These are phyloP conservation scores for Phytophthora chlamydospora DNA, from an alignment of 352 stramenopile species.

Conservation along the genomic window DNA sequence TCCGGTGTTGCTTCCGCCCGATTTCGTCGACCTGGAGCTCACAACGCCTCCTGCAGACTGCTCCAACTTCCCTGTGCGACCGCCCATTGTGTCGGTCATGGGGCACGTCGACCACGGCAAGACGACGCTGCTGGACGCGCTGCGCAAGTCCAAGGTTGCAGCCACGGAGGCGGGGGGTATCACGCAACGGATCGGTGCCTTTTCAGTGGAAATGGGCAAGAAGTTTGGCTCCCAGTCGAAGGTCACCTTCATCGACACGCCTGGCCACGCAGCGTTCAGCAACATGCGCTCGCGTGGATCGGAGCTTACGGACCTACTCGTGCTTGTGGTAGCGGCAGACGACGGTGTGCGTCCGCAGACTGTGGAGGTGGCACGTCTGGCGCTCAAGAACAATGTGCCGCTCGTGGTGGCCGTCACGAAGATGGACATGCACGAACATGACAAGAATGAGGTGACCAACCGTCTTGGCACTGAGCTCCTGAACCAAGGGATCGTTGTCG, in stretches of 20 bases:
- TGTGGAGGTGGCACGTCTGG: constrained; percentile 94
- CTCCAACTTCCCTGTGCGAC: constrained; percentile 66
- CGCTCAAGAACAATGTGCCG: constrained; percentile 94
- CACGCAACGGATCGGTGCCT: constrained; percentile 98
- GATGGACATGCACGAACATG: constrained; percentile 91
- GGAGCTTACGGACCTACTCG: constrained; percentile 98
- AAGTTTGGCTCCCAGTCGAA: constrained; percentile 60
- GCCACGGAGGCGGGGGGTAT: constrained; percentile 98
- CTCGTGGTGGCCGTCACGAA: constrained; percentile 99
- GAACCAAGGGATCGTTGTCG: constrained; percentile 93
- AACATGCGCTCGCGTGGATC: constrained; percentile 97
- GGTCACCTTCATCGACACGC: constrained; percentile 99
- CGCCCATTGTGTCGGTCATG: constrained; percentile 99
- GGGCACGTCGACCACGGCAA: constrained; percentile 99
- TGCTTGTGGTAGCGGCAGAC: constrained; percentile 98
- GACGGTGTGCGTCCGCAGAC: constrained; percentile 99
- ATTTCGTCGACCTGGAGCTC: constrained; percentile 83
- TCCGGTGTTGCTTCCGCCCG: constrained; percentile 78
- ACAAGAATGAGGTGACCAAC: constrained; percentile 65
- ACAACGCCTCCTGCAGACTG: constrained; percentile 68
- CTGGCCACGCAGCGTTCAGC: constrained; percentile 98
- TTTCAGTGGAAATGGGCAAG: constrained; percentile 95
- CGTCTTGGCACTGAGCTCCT: constrained; percentile 91
- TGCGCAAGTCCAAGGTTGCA: constrained; percentile 92
- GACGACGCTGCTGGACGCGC: constrained; percentile 97